phyloP scores from a whole-genome alignment of 805 yeast species.

The Metschnikowia dekortorum region DNA sequence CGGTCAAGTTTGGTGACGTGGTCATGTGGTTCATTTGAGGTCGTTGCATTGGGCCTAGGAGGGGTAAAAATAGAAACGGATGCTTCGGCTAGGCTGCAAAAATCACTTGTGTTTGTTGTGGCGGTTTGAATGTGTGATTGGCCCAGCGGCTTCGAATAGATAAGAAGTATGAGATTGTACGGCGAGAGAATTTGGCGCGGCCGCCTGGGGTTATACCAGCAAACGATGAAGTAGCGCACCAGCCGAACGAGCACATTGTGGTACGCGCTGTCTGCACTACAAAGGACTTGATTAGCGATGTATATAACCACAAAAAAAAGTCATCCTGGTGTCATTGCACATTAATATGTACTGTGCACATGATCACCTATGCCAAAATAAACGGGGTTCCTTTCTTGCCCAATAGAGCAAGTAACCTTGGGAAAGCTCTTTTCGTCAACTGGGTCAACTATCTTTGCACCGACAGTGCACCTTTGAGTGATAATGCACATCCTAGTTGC shows the following conservation, averaged over 20 bases:
- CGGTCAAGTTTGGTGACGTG: constrained; percentile 15
- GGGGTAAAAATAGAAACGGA: neutral
- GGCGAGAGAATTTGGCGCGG: constrained; percentile 3
- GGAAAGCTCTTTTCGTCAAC: no score
- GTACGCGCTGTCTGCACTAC: constrained; percentile 1
- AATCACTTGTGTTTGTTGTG: neutral
- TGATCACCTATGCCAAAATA: no score
- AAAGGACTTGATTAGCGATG: neutral
- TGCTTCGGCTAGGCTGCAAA: neutral
- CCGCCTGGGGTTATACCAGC: neutral
- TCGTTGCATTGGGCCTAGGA: neutral
- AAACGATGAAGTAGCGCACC: constrained; percentile 1
- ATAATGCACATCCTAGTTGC: neutral
- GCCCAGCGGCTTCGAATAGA: neutral
- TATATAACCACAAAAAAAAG: neutral
- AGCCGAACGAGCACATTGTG: neutral
- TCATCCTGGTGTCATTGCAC: neutral
- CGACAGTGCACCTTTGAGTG: neutral
- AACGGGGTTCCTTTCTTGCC: no score
- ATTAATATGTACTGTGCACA: neutral
- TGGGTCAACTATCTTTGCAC: no score
- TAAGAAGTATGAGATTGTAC: constrained; percentile 1
- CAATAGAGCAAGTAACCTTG: no score
- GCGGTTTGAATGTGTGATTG: neutral
- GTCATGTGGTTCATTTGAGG: constrained; percentile 12